Evolutionary conservation across 805 yeast genomes (phyloP), one percentile per base, ranked within the genome.

Genomic region (Metschnikowia colocasiae): DNA sequence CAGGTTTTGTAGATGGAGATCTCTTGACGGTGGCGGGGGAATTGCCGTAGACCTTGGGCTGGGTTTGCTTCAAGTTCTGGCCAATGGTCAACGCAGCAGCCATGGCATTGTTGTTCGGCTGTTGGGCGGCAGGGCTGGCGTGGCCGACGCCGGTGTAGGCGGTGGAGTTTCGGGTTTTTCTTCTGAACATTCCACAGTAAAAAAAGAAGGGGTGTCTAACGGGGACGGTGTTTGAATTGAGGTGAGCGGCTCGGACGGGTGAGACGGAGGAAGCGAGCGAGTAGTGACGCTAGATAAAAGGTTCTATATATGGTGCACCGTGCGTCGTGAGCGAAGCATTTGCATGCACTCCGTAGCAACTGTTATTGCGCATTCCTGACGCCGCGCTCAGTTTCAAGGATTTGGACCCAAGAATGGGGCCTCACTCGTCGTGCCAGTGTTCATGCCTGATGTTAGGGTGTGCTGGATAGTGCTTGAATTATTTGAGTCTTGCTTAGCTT

Each of bases 1-100:
- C 54, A 29, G 52, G 52, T 15, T 54, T 55, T 40, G 64, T 55
- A 6, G 45, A 30, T 30, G 42, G 36, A 34, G 30, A 50, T 39
- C 62, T 55, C 2, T 45, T 35, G 38, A 36, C 38, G 36, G 37
- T 23, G 20, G 40, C 26, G 26, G 42, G 32, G 33, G 51, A 51
- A 10, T 31, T 27, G 20, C 53, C 54, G 31, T 50, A 55, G 4
- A 44, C 46, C 3, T 38, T 51, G 13, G 58, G 55, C 45, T 51
- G 54, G 13, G 57, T 46, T 39, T 51, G 55, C 46, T 59, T 61
- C 51, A 62, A 51, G 27, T 55, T 55, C 47, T 71, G 59, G 15
- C 77, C 77, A 50, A 72, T 72, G 26, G 75, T 65, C 40, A 69
- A 56, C 1, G 77, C 77, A 3, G 77, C 77, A 3, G 77, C 77